Conservation (phyloP, 129 eudicot species). For the Flaveria robusta region DNA sequence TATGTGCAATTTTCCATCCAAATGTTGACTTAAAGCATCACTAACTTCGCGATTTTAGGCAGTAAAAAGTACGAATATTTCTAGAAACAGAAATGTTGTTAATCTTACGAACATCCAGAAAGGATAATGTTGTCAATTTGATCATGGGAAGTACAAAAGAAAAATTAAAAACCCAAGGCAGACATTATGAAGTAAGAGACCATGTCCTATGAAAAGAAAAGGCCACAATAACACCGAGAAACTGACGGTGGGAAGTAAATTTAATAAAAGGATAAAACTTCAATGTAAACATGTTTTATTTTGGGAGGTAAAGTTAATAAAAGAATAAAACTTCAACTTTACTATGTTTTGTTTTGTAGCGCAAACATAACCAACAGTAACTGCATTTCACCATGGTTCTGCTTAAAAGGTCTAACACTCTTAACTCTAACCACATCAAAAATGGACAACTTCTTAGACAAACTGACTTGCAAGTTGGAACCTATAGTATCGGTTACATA, state of each 20-base stretch:
- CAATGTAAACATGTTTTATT: neutral
- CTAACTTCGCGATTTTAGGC: neutral
- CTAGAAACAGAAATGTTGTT: neutral
- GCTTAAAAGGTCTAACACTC: neutral
- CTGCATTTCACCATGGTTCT: neutral
- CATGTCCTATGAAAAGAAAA: neutral
- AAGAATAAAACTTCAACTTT: neutral
- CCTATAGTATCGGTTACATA: neutral
- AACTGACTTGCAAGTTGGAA: neutral
- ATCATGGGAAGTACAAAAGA: neutral
- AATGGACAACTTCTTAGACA: neutral
- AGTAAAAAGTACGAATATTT: no score
- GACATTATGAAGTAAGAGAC: slow-evolving; percentile 8
- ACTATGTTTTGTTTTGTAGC: neutral
- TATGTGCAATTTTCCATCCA: neutral
- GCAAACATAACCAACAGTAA: neutral
- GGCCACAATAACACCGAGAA: neutral
- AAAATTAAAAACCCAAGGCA: neutral
- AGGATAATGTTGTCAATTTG: neutral
- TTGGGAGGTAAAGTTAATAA: neutral
- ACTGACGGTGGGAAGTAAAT: no score
- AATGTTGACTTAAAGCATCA: neutral
- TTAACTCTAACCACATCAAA: neutral
- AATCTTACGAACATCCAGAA: neutral
- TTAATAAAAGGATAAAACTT: neutral